Evolutionary conservation across 1,139 yeast genomes (phyloP), one percentile per base, ranked within the genome.

Genomic region (Hemisphaericaspora xylofermentans): DNA sequence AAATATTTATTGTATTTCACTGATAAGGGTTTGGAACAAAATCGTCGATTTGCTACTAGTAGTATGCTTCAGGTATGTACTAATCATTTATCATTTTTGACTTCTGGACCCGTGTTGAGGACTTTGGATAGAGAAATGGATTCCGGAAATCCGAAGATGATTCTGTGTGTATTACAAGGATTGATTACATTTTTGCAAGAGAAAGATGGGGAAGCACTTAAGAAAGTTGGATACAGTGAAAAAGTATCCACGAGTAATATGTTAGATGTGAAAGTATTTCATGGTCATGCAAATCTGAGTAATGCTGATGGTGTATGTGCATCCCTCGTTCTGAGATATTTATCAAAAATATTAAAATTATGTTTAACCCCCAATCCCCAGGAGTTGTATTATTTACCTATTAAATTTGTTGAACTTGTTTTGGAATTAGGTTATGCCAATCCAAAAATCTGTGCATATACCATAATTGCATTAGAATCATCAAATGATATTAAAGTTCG

Each of bases 251-350:
- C 56, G 13, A 54, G 56, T 4, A 53, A 54, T 8, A 56, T 58
- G 28, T 54, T 71, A 22, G 82, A 78, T 51, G 57, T 71, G n/a
- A 71, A 67, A 3, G 76, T 73, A 1, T 78, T 82, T 49, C 80
- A 77, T 52, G 86, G 86, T 0, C 64, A 69, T 6, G 56, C 70
- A 2, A 64, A 63, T 42, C 54, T 66, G 0, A 71, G 72, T 47
- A 71, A 75, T 26, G 76, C 71, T 49, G 94, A 87, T 54, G 85
- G 88, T 13, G 78, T 86, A 0, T 83, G 93, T 54, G 77, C 91
- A 0, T 81, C 87, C 0, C 54, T 88, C 10, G 83, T 80, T 15
- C 88, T 87, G 44, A 64, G 88, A 37, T 86, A 80, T 52, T 60
- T 83, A 40, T 59, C 59, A 2, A 58, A 61, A 6, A 68, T 84